Base-by-base conservation (phyloP, 768 basidiomycete species). In the Leucocoprinus leucothites region DNA sequence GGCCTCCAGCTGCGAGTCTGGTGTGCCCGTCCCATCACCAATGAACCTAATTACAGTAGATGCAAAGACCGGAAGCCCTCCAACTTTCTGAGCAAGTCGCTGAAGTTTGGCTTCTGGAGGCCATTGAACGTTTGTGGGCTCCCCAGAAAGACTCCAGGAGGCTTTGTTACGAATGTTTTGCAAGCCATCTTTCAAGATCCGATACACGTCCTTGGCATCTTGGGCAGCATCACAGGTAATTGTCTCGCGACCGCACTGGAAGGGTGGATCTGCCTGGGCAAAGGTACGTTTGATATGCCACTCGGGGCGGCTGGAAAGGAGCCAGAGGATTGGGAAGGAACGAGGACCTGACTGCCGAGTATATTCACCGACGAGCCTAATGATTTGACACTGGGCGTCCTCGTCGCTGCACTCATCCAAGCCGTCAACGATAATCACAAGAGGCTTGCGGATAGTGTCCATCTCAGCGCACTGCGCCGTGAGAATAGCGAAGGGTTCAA, bases 371-470 rank as follows among this genome's bases (percentile, higher is more conserved):
- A 54, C 19, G 3, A 46, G 8, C 19, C 13, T 4, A 11, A 54
- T 14, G 22, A 47, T 46, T 16, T 46, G 22, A 25, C 9, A 21
- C 35, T 54, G 53, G 5, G 43, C 25, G 11, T 36, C 18, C 42
- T 54, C 26, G n/a, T 35, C 43, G 2, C 24, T 35, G 22, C 43
- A 54, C 46, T 54, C 53, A 34, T 54, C 43, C 3, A 54, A 19
- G n/a, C 53, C 53, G 44, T 54, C 53, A 13, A 54, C n/a, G 6
- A 54, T n/a, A 7, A 54, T 44, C 13, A 54, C 36, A 7, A 24
- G 14, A n/a, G 42, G 53, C n/a, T 35, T 9, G n/a, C 18, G 48
- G 3, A 7, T 3, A 35, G 14, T 13, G 7, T 35, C 28, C 4
- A 2, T 11, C 3, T 34, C 9, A 11, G 31, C 5, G 11, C 31